Evolutionary conservation across 2,329 filamentous ascomycete genomes (phyloP), one percentile per base, ranked within the genome.

Genomic region (Thelonectria olida): DNA sequence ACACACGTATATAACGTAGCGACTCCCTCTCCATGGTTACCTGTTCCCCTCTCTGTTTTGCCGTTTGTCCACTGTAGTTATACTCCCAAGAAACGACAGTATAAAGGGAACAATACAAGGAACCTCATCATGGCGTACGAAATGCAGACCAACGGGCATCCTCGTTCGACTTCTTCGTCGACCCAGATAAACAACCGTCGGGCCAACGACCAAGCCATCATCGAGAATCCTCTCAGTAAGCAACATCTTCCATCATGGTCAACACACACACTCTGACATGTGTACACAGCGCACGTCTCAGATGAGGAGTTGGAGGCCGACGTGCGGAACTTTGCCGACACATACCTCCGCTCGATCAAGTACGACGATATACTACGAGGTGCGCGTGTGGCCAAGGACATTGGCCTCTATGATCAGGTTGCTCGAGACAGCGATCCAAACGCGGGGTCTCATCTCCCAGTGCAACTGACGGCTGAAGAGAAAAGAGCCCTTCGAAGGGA

Each of bases 331-430:
- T 80, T 80, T 38, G 66, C 72, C 2, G 31, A 65, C 12, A 67
- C 52, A 1, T 67, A 72, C 27, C 65, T 80, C 3, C 71, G 71
- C 0, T 66, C 60, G 3, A 76, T 80, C 7, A 58, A 70, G 2
- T 71, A 69, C 20, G 56, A 73, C 5, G 64, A 69, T 2, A 63
- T 81, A 1, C 62, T 80, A 7, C 71, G 79, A 17, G 79, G 78
- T 7, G 79, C 79, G 19, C 73, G 74, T 9, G 78, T 82, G 6
- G 79, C 77, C 12, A 79, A 78, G 42, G 76, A 81, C 39, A 74
- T 77, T 34, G 72, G 72, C 1, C 60, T 73, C 1, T 82, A 81
- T 49, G 78, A 81, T 47, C 68, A 72, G 12, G 72, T 79, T 17
- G 77, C 78, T 7, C 71, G 72, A 4, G 73, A 63, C 51, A 53